A percentile compares a stretch with the other conserved stretches of the same genome.
These are phyloP conservation scores for Paramecium octaurelia DNA, from an alignment of 73 alveolate genomes.

Conservation along the genomic window DNA sequence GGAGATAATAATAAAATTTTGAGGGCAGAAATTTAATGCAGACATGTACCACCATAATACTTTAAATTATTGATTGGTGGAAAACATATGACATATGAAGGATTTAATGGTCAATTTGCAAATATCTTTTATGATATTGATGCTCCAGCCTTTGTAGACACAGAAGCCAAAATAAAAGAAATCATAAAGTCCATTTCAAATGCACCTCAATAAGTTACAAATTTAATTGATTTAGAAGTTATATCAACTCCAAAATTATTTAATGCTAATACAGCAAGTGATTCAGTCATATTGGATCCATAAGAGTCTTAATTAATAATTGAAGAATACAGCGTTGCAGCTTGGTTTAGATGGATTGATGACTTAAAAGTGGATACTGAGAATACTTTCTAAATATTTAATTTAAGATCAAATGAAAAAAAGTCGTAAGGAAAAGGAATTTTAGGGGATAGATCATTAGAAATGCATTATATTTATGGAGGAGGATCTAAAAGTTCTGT, in stretches of 20 bases:
- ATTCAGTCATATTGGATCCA: background rate
- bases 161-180: background rate
- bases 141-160: constrained; percentile 30
- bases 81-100: background rate
- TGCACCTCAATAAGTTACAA: background rate
- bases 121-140: constrained; percentile 38
- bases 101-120: constrained; percentile 38
- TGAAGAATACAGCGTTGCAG: constrained; percentile 38
- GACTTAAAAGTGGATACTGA: constrained; percentile 1
- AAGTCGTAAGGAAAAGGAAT: background rate
- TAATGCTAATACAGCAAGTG: background rate
- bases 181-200: background rate
- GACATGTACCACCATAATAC: constrained; percentile 30
- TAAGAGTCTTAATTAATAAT: background rate
- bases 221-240: background rate
- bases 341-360: constrained; percentile 46
- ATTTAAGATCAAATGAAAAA: constrained; percentile 17
- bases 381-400: constrained; percentile 30
- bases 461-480: constrained; percentile 36
- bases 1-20: background rate
- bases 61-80: constrained; percentile 18
- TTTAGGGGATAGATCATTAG: constrained; percentile 34
- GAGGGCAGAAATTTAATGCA: background rate
- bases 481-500: constrained; percentile 36
- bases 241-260: background rate